These are phyloP conservation scores for Apiotrichum brassicae DNA, from an alignment of 1,284 basidiomycete species.

Conservation along the genomic window DNA sequence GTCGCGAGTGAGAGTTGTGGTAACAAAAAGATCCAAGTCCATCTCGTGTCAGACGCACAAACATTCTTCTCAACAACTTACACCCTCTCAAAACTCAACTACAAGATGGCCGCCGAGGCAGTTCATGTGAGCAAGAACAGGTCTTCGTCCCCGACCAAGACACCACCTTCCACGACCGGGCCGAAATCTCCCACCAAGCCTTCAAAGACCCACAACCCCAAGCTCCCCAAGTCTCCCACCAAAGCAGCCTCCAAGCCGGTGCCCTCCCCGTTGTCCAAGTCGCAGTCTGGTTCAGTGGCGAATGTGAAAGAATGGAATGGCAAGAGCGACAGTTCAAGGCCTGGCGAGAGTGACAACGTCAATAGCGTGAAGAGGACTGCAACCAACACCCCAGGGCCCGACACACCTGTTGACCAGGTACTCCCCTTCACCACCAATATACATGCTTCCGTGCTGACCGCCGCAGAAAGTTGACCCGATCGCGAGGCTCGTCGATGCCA, in stretches of 20 bases:
- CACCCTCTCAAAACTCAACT: background rate
- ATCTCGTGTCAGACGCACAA: too few species aligned
- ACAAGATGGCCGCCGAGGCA: slow-evolving; percentile 8
- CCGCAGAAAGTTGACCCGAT: slow-evolving; percentile 24
- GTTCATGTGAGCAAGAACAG: slow-evolving; percentile 2
- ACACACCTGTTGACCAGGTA: background rate
- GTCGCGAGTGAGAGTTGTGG: too few species aligned
- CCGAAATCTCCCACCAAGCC: background rate
- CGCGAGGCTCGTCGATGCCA: slow-evolving; percentile 56
- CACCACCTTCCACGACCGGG: background rate
- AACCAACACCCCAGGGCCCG: background rate
- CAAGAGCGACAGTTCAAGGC: too few species aligned
- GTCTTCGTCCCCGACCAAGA: background rate
- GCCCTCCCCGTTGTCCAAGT: too few species aligned
- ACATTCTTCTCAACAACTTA: too few species aligned
- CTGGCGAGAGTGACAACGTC: too few species aligned
- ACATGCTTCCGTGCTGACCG: background rate
- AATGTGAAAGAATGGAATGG: too few species aligned
- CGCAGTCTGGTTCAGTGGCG: too few species aligned
- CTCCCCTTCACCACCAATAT: background rate
- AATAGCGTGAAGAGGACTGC: background rate
- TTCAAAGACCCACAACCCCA: background rate
- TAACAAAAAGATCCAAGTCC: too few species aligned
- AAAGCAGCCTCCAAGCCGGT: too few species aligned
- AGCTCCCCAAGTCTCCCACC: background rate